Conservation (phyloP, 2,329 filamentous ascomycete genomes). For the Ophiocordyceps unilateralis region DNA sequence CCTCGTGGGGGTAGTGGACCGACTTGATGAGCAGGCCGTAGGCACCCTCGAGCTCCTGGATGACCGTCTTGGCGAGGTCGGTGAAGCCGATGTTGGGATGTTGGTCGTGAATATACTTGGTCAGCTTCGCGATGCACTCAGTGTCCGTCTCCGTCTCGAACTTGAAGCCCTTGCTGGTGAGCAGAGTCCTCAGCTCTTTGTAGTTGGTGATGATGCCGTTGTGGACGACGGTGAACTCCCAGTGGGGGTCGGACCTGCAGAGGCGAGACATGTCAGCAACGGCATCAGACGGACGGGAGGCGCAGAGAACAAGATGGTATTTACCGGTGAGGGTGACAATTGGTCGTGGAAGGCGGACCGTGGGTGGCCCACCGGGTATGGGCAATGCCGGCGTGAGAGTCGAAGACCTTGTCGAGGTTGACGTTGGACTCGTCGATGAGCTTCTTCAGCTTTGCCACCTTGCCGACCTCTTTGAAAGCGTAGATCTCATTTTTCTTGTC, state of each 20-base stretch:
- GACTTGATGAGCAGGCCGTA: conserved; percentile 97
- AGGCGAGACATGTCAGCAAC: conserved; percentile 4
- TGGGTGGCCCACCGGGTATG: conserved; percentile 99
- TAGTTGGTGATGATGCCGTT: conserved; percentile 99
- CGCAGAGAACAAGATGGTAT: conserved; percentile 8
- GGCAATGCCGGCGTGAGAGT: conserved; percentile 95
- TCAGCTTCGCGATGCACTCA: conserved; percentile 96
- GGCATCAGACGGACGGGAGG: conserved; percentile 3
- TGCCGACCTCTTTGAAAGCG: conserved; percentile 98
- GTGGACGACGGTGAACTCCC: conserved; percentile 96
- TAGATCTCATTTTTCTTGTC: conserved; percentile 98
- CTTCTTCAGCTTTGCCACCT: conserved; percentile 90
- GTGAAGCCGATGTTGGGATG: conserved; percentile 93
- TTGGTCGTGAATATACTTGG: conserved; percentile 94
- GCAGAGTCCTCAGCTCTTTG: conserved; percentile 92
- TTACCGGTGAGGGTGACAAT: conserved; percentile 97
- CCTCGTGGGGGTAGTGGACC: conserved; percentile 94
- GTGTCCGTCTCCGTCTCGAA: conserved; percentile 99
- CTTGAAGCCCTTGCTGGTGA: conserved; percentile 87
- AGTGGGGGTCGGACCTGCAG: conserved; percentile 86
- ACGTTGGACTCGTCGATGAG: conserved; percentile 72
- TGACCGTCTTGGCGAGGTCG: conserved; percentile 89
- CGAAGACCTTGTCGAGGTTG: conserved; percentile 83
- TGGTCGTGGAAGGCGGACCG: conserved; percentile 78
- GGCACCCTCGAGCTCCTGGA: conserved; percentile 94